A percentile compares a stretch with the other conserved stretches of the same genome.
Conservation (phyloP, 75 land plant species). For the Pseudotsuga menziesii region DNA sequence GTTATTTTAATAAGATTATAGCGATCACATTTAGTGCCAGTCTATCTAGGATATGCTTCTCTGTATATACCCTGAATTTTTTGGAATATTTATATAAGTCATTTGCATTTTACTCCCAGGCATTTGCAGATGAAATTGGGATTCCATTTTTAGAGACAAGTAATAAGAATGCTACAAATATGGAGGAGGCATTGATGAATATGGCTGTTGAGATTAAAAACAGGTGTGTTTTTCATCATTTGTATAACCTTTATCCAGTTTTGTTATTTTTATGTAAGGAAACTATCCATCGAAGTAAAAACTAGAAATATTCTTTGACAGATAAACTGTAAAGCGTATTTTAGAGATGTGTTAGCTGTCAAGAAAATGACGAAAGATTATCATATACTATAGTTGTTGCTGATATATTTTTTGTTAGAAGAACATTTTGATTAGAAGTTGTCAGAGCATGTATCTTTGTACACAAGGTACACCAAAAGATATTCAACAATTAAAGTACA, state of each 20-base stretch:
- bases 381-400: too few relatives aligned
- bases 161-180: slow-evolving; percentile 73
- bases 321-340: too few relatives aligned
- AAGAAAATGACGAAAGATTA: too few relatives aligned
- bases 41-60: background rate
- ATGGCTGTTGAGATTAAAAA: slow-evolving; percentile 80
- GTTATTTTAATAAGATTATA: background rate
- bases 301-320: too few relatives aligned
- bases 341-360: too few relatives aligned
- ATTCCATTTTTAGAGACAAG: slow-evolving; percentile 83
- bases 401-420: too few relatives aligned
- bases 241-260: background rate
- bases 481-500: too few relatives aligned
- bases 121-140: slow-evolving; percentile 83
- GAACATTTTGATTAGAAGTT: too few relatives aligned
- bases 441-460: too few relatives aligned
- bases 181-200: slow-evolving; percentile 77
- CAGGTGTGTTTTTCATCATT: slow-evolving; percentile 25
- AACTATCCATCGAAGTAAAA: background rate
- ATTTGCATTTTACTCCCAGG: slow-evolving; percentile 19
- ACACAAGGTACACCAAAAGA: too few relatives aligned
- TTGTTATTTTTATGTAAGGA: background rate
- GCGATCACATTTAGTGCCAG: background rate
- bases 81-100: too few relatives aligned
- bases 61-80: background rate